These are phyloP conservation scores for Tetrahymena thermophila DNA, from an alignment of 73 alveolate genomes.

Conservation along the genomic window DNA sequence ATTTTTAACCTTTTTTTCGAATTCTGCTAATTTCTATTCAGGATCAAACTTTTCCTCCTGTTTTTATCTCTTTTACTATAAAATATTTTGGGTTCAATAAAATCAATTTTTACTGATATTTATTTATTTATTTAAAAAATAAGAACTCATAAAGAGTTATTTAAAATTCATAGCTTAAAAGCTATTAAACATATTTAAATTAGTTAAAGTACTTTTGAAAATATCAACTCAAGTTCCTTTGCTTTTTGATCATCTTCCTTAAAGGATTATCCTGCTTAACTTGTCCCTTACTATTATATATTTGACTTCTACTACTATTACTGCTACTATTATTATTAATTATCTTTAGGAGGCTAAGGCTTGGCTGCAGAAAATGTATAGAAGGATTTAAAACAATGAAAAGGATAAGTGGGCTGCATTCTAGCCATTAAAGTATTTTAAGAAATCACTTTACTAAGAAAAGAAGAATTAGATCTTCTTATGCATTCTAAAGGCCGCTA, in stretches of 20 bases:
- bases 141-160: not conserved
- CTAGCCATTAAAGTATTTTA: not conserved
- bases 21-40: not conserved
- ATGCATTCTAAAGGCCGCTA: not conserved
- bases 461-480: not conserved
- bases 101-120: no score
- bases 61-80: not conserved
- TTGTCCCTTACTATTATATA: not conserved
- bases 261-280: not conserved
- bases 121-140: no score
- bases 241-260: not conserved
- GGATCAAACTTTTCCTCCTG: not conserved
- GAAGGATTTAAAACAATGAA: not conserved
- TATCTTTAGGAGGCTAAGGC: not conserved
- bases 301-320: not conserved
- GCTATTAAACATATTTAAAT: not conserved
- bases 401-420: not conserved
- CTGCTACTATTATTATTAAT: not conserved
- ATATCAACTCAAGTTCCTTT: not conserved
- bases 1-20: conserved; percentile 18
- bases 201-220: not conserved
- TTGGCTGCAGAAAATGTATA: not conserved
- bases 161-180: no score
- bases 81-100: not conserved
- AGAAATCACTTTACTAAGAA: not conserved